Conservation (phyloP, 1,139 yeast genomes). For the Kurtzmaniella quercitrusa region DNA sequence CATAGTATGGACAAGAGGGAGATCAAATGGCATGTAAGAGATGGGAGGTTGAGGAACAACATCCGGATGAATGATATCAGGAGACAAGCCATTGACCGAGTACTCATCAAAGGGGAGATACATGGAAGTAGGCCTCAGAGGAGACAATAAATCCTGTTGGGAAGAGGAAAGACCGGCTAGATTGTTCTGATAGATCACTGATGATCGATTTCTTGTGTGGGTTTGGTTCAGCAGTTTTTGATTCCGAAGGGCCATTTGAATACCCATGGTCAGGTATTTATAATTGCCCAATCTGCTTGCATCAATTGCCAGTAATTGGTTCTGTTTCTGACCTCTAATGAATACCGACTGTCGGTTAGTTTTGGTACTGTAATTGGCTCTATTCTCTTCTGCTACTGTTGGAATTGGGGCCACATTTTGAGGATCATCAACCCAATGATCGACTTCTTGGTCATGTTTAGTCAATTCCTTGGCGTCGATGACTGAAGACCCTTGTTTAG, state of each 20-base stretch:
- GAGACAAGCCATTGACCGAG: conserved; percentile 50
- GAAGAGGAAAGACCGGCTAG: not conserved
- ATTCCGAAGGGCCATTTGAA: conserved; percentile 40
- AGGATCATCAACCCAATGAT: conserved; percentile 65
- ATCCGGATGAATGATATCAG: conserved; percentile 69
- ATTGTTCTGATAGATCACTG: not conserved
- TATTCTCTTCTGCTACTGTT: conserved; percentile 47
- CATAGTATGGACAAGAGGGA: conserved; percentile 81
- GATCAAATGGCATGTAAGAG: conserved; percentile 82
- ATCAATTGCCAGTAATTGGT: not conserved
- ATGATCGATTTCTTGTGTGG: not conserved
- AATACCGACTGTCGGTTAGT: conserved; percentile 46
- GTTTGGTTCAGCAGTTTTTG: conserved; percentile 9
- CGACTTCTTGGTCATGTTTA: conserved; percentile 57
- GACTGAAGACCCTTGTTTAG: conserved; percentile 73
- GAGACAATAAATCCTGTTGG: conserved; percentile 11
- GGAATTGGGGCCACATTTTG: conserved; percentile 43
- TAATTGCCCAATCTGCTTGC: not conserved
- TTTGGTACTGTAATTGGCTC: conserved; percentile 45
- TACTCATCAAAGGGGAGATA: conserved; percentile 41
- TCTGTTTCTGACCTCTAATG: conserved; percentile 29
- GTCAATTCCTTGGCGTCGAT: conserved; percentile 47
- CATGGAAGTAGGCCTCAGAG: conserved; percentile 25
- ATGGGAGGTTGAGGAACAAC: conserved; percentile 85
- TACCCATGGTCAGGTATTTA: conserved; percentile 52